Base-by-base conservation (phyloP, 805 yeast genomes). In the Wickerhamiella brachini region DNA sequence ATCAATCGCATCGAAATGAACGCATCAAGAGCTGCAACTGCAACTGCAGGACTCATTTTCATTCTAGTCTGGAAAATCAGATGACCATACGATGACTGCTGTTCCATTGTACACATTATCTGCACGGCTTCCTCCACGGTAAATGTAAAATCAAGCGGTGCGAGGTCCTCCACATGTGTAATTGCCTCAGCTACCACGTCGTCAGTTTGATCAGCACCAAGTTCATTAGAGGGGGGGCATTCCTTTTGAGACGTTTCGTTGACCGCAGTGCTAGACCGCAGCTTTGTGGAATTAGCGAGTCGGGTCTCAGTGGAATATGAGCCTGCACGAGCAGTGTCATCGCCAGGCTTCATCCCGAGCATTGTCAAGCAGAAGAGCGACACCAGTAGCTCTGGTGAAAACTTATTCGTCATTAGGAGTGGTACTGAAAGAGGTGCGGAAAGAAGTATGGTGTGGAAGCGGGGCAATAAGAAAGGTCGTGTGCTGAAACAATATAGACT, bases 1-100 rank as follows among this genome's bases (percentile, higher is more conserved):
- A 57, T 21, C 6, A 53, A 37, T 6, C 45, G 53, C 4, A 52
- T 49, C 8, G 42, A 43, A 8, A 51, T 5, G 31, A 52, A 52
- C 10, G 20, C 18, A 8, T 47, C 21, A 3, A 54, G 23, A 2
- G 45, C 23, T 13, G 44, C 41, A 6, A 37, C 20, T 6, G 41
- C 41, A 2, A 13, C 20, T 3, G 41, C n/a, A n/a, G 20, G 17
- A 13, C 9, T 17, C 41, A 37, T 37, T 17, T n/a, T 37, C 7
- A 13, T n/a, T 37, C 9, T 37, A 2, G 41, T 4, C 18, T 37
- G 17, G 5, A 37, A 37, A 37, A 37, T 9, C 10, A 37, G 20
- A 3, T 9, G 7, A 4, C 41, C 41, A 15, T 37, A 37, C 8
- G 20, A 37, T 15, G 41, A 37, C 20, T 37, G 20, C 17, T 37